Percentiles rank a stretch among this genome's conserved stretches.
These are phyloP conservation scores for Neofusicoccum laricinum DNA, from an alignment of 2,329 filamentous ascomycete genomes.

Conservation along the genomic window DNA sequence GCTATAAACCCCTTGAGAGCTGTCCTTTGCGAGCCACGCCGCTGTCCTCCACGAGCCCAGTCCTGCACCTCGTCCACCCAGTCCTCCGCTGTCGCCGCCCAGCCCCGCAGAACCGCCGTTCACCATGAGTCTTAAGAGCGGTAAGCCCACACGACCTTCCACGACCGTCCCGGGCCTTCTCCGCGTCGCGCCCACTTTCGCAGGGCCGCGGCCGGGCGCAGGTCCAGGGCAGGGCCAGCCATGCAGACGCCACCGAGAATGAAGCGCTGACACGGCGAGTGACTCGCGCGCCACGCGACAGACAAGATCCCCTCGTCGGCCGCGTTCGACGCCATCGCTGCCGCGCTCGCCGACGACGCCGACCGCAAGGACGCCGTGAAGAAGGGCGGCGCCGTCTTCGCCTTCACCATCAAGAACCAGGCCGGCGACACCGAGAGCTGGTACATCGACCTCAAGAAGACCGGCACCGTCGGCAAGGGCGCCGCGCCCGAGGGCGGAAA, in stretches of 20 bases:
- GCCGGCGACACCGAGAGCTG: conserved; percentile 78
- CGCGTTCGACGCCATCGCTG: conserved; percentile 86
- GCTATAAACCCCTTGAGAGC: conserved; percentile 9
- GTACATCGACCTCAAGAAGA: conserved; percentile 94
- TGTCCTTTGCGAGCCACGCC: not conserved
- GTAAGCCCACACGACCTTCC: conserved; percentile 43
- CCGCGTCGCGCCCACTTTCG: not conserved
- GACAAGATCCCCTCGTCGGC: conserved; percentile 79
- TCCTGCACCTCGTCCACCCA: not conserved
- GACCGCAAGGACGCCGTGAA: conserved; percentile 87
- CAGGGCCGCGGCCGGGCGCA: not conserved
- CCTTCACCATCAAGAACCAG: conserved; percentile 88
- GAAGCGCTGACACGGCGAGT: not conserved
- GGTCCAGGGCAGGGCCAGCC: not conserved
- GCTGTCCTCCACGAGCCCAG: not conserved
- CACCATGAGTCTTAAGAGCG: conserved; percentile 71
- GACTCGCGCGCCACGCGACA: conserved; percentile 16
- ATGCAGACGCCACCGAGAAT: not conserved
- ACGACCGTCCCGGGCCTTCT: not conserved
- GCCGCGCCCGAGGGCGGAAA: conserved; percentile 66
- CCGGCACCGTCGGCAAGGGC: conserved; percentile 77
- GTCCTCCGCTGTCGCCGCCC: not conserved
- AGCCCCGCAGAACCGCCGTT: not conserved
- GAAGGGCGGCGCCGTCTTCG: conserved; percentile 81
- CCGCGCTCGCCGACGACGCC: conserved; percentile 63